A percentile compares a stretch with the other conserved stretches of the same genome.
Conservation (phyloP, 345 rosid species). For the Noccaea bulbosa region DNA sequence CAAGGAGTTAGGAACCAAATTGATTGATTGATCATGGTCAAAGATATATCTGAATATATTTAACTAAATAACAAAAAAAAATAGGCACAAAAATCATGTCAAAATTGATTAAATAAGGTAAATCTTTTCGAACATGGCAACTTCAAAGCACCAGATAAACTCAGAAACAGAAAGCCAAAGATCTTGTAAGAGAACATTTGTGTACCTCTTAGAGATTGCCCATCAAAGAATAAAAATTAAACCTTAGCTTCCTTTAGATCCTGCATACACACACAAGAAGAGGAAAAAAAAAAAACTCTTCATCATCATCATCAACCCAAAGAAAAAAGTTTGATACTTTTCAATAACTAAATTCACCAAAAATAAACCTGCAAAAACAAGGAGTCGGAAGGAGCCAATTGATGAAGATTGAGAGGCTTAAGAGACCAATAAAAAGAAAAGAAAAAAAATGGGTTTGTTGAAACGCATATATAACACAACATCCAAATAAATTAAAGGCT, state of each 20-base stretch:
- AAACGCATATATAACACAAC: conserved; percentile 19
- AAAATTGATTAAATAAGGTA: conserved; percentile 4
- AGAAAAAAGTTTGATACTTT: not conserved
- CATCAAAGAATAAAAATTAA: not conserved
- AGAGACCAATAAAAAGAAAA: not conserved
- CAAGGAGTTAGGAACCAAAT: not conserved
- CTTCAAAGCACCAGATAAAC: not conserved
- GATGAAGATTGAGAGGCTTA: conserved; percentile 45
- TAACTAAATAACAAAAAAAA: not conserved
- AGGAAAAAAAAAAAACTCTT: not conserved
- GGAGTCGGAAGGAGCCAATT: conserved; percentile 18
- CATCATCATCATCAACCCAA: not conserved
- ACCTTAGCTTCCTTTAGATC: conserved; percentile 35
- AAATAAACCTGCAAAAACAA: conserved; percentile 4
- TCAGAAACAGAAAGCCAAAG: not conserved
- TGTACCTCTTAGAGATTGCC: conserved; percentile 41
- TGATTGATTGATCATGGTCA: conserved; percentile 23
- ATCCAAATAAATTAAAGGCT: conserved; percentile 21
- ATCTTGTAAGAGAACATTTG: not conserved
- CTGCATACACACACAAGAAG: conserved; percentile 24
- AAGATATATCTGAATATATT: conserved; percentile 28
- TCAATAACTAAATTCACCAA: not conserved
- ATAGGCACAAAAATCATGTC: not conserved
- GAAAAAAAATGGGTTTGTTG: conserved; percentile 24
- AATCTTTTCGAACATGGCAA: conserved; percentile 15